Conservation (phyloP, 1,284 basidiomycete genomes). For the Fomitopsis betulina region DNA sequence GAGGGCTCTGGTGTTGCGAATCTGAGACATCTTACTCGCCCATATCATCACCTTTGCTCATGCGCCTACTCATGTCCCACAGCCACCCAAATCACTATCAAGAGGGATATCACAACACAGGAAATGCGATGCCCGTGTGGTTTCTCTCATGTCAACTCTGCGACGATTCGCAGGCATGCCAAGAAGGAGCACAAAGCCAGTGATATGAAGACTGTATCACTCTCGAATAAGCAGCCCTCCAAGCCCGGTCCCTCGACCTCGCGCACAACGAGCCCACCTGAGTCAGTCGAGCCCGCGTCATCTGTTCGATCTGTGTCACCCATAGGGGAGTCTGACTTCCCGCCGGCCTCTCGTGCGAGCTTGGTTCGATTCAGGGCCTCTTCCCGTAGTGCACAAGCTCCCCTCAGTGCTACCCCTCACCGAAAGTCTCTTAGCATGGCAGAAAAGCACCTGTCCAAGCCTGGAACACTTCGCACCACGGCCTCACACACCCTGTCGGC, state of each 20-base stretch:
- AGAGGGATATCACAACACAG: neutral
- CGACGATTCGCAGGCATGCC: neutral
- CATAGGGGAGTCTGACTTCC: neutral
- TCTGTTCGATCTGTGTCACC: neutral
- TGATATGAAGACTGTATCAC: neutral
- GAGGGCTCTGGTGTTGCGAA: too few species aligned
- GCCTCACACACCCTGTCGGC: neutral
- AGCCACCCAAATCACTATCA: neutral
- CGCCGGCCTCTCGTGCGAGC: neutral
- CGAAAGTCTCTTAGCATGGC: neutral
- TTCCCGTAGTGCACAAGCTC: neutral
- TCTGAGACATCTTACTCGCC: too few species aligned
- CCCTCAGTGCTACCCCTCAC: neutral
- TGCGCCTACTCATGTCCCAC: neutral
- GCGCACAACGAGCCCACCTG: neutral
- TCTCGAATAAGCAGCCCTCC: neutral
- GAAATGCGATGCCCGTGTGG: neutral
- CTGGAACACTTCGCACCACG: neutral
- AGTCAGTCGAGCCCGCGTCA: neutral
- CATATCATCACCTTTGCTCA: neutral
- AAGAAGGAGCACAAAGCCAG: neutral
- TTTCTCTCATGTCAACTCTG: neutral
- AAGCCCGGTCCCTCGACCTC: neutral
- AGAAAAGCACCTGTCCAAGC: neutral
- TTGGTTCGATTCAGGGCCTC: neutral